Conservation (phyloP, 805 yeast genomes). For the Ogataea henricii region DNA sequence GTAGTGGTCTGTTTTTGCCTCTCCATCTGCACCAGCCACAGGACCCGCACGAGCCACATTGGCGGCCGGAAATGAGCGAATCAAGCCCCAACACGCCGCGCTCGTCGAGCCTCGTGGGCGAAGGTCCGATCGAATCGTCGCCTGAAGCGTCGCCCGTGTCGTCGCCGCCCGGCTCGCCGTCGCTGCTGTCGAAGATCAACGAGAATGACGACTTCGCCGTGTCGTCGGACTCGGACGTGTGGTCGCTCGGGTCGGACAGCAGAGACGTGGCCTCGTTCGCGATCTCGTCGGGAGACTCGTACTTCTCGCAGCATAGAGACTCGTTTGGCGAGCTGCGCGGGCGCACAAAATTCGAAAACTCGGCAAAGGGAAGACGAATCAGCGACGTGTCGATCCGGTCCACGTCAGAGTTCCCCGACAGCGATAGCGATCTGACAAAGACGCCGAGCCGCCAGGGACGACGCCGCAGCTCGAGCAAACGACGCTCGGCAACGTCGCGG, state of each 20-base stretch:
- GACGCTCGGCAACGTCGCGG: conserved; percentile 19
- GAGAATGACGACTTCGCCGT: conserved; percentile 36
- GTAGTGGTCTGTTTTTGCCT: too few relatives aligned
- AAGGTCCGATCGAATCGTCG: conserved; percentile 15
- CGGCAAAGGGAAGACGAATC: conserved; percentile 22
- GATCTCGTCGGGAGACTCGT: conserved; percentile 37
- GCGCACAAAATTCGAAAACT: conserved; percentile 20
- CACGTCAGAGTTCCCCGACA: conserved; percentile 20
- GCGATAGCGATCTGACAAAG: conserved; percentile 26
- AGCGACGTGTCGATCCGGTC: conserved; percentile 33
- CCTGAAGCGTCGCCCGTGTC: conserved; percentile 14
- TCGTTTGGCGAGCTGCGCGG: conserved; percentile 28
- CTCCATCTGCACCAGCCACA: too few relatives aligned
- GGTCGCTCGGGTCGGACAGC: conserved; percentile 30
- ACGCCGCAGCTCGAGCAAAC: conserved; percentile 18
- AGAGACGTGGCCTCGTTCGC: conserved; percentile 20
- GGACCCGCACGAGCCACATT: not conserved
- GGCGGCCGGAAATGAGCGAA: conserved; percentile 3
- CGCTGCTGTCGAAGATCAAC: conserved; percentile 27
- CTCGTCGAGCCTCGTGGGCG: not conserved
- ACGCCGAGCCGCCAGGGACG: conserved; percentile 22
- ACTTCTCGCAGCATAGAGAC: conserved; percentile 35
- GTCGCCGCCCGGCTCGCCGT: conserved; percentile 29
- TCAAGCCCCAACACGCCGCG: conserved; percentile 4
- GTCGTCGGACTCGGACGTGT: conserved; percentile 34